A percentile compares a stretch with the other conserved stretches of the same genome.
These are phyloP conservation scores for Mucor irregularis DNA, from an alignment of 371 early-diverging fungal species.

Conservation along the genomic window DNA sequence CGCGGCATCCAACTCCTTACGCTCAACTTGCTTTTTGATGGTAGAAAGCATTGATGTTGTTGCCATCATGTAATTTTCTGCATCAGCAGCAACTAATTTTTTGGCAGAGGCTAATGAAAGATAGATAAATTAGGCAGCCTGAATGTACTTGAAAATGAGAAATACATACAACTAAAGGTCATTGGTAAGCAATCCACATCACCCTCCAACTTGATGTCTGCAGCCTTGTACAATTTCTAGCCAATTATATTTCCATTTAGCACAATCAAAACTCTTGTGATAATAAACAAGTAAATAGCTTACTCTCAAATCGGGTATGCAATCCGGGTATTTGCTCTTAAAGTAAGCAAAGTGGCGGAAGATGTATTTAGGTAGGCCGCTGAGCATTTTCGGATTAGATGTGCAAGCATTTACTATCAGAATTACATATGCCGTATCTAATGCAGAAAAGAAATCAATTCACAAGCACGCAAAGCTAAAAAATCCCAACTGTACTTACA, in stretches of 20 bases:
- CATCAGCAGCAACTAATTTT: slow-evolving; percentile 23
- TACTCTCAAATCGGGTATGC: slow-evolving; percentile 63
- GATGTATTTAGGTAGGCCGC: slow-evolving; percentile 66
- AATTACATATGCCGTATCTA: slow-evolving; percentile 71
- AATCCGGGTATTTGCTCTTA: slow-evolving; percentile 67
- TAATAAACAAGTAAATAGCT: not conserved
- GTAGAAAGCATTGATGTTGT: slow-evolving; percentile 27
- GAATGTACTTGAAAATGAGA: no score
- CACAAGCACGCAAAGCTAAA: no score
- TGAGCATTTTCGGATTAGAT: slow-evolving; percentile 47
- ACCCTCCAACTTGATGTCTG: slow-evolving; percentile 27
- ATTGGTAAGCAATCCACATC: slow-evolving; percentile 32
- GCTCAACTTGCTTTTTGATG: slow-evolving; percentile 20
- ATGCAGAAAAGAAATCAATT: not conserved
- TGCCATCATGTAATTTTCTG: slow-evolving; percentile 28
- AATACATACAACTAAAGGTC: slow-evolving; percentile 22
- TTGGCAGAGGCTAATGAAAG: slow-evolving; percentile 15
- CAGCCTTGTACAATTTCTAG: slow-evolving; percentile 32
- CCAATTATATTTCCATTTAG: no score
- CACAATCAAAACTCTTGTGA: no score
- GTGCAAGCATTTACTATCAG: slow-evolving; percentile 70
- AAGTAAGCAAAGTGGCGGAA: slow-evolving; percentile 75
- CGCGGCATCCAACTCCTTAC: slow-evolving; percentile 21
- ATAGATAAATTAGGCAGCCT: not conserved
- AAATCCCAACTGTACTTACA: no score